These are phyloP conservation scores for Jamesozyma rosinii DNA, from an alignment of 805 yeast species.

Conservation along the genomic window DNA sequence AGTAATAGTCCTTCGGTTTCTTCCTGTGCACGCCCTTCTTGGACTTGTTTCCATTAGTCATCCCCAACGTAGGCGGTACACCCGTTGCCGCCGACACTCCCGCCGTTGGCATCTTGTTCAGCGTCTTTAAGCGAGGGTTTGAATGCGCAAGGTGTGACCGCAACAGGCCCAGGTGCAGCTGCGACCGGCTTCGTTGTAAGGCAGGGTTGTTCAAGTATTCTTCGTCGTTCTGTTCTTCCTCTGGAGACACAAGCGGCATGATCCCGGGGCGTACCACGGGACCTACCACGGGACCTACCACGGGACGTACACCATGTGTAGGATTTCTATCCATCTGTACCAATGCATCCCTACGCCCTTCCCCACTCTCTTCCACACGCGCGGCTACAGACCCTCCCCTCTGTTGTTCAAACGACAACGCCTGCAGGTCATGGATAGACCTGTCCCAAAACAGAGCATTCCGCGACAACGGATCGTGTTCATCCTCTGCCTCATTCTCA, in stretches of 20 bases:
- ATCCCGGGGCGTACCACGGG: too few relatives aligned
- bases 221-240: slow-evolving; percentile 22
- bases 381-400: neutral
- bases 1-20: slow-evolving; percentile 11
- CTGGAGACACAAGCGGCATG: neutral
- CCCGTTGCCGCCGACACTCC: neutral
- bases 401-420: neutral
- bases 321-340: neutral
- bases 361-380: neutral
- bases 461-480: neutral
- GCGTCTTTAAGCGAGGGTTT: neutral
- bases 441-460: slow-evolving; percentile 30
- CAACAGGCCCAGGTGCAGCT: slow-evolving; percentile 21
- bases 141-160: slow-evolving; percentile 6
- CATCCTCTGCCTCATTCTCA: neutral
- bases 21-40: neutral
- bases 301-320: too few relatives aligned
- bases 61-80: too few relatives aligned
- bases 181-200: slow-evolving; percentile 29
- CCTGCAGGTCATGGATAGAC: slow-evolving; percentile 20
- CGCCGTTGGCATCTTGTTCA: neutral
- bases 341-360: neutral
- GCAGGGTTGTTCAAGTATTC: slow-evolving; percentile 26
- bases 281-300: too few relatives aligned
- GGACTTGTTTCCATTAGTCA: neutral